phyloP scores from a whole-genome alignment of 2,329 filamentous ascomycete genomes.

The Colletotrichum musae region DNA sequence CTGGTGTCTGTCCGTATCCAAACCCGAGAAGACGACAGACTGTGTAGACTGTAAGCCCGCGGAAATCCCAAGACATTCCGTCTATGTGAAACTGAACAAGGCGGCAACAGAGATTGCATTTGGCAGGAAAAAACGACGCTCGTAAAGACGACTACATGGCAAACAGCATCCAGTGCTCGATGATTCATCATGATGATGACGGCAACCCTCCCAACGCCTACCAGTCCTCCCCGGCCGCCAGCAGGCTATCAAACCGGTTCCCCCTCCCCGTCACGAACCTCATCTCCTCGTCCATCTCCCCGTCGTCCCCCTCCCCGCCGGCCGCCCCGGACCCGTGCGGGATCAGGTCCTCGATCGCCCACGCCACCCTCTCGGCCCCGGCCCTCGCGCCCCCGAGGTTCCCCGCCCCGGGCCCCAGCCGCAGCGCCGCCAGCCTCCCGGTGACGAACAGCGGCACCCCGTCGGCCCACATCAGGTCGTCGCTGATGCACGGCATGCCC shows the following conservation, averaged over 20 bases:
- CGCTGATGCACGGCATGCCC: constrained; percentile 80
- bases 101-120: too few relatives aligned
- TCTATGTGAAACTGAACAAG: background rate
- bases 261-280: constrained; percentile 38
- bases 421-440: constrained; percentile 76
- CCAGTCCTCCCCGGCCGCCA: constrained; percentile 29
- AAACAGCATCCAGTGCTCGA: too few relatives aligned
- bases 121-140: too few relatives aligned
- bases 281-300: constrained; percentile 31
- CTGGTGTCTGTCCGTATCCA: background rate
- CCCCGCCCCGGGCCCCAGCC: constrained; percentile 79
- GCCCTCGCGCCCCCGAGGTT: constrained; percentile 82
- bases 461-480: constrained; percentile 82
- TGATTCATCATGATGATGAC: background rate
- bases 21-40: too few relatives aligned
- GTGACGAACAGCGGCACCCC: constrained; percentile 82
- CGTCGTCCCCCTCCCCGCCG: constrained; percentile 3
- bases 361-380: constrained; percentile 81
- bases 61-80: background rate
- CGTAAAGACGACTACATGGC: too few relatives aligned
- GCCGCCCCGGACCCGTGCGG: constrained; percentile 29
- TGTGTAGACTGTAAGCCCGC: background rate
- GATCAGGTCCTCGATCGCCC: constrained; percentile 75
- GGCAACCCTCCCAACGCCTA: background rate
- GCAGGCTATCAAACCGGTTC: constrained; percentile 36